Conservation (phyloP, 306 rosid species). For the Luffa aegyptiaca region DNA sequence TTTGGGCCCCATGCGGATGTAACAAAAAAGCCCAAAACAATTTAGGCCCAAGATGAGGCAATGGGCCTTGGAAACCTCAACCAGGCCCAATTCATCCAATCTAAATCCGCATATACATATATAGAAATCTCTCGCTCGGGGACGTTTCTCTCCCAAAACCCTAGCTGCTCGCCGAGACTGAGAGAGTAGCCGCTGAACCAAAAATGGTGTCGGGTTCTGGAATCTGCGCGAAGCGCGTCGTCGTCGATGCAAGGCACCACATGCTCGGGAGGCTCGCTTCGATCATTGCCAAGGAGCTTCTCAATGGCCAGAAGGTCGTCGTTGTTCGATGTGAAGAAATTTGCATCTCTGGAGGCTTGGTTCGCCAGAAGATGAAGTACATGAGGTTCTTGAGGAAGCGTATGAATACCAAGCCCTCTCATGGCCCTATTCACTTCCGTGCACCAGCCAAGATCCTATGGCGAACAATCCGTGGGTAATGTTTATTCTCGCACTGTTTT, state of each 20-base stretch:
- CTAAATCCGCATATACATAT: background rate
- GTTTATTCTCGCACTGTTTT: background rate
- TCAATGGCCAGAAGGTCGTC: conserved; percentile 60
- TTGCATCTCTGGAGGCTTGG: conserved; percentile 57
- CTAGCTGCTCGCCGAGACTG: background rate
- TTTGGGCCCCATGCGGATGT: no score
- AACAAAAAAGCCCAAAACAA: background rate
- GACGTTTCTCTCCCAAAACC: background rate
- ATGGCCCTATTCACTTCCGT: conserved; percentile 69
- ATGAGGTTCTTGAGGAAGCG: conserved; percentile 67
- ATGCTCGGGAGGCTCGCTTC: conserved; percentile 64
- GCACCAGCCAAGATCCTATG: conserved; percentile 72
- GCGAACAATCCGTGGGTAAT: conserved; percentile 77
- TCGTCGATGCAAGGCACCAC: conserved; percentile 69
- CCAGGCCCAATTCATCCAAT: background rate
- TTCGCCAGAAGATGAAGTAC: conserved; percentile 74
- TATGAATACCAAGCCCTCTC: conserved; percentile 76
- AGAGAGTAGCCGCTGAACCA: background rate
- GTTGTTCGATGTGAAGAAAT: conserved; percentile 65
- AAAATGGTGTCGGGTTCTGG: conserved; percentile 68
- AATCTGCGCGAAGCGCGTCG: conserved; percentile 62
- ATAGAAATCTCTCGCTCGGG: background rate
- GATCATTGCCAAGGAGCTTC: conserved; percentile 59
- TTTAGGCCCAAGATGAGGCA: background rate
- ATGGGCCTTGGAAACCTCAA: background rate